Evolutionary conservation across 2,329 filamentous ascomycete genomes (phyloP), one percentile per base, ranked within the genome.

Genomic region (Botrytis sinoallii): DNA sequence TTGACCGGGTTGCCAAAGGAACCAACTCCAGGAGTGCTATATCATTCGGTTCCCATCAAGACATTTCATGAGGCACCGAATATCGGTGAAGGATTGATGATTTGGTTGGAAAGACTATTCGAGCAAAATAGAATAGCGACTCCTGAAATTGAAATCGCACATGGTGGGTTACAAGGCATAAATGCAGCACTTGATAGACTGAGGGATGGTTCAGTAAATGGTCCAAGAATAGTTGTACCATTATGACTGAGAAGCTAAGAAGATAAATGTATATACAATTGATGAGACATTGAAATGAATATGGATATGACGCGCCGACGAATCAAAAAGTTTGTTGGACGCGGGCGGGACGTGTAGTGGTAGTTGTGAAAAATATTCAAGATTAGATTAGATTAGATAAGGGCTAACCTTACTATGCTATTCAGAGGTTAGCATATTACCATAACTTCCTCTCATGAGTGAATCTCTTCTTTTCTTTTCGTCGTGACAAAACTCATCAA

Each of bases 91-190:
- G 85, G 85, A 0, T 80, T 93, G 71, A 89, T 89, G 20, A 80
- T 83, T 1, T 94, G 92, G 92, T 82, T 93, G 40, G 92, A 93
- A 80, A 83, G 85, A 38, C 81, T 94, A n/a, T 81, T 94, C 10
- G 83, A 86, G 14, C 83, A 85, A 0, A 84, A 85, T 0, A 79
- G 85, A 0, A 78, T 94, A 4, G 82, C 84, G 7, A 85, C 90
- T 7, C 91, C 92, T 0, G 89, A 92, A 44, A 87, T 93, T n/a
- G 85, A 92, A 29, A 87, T 88, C 38, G 86, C 89, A 0, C 87
- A 90, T 29, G 85, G 88, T 20, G 92, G 92, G 0, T 80, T 94
- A 3, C 87, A 85, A 4, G 89, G 86, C 0, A 87, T 94, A n/a
- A 94, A 94, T 79, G 85, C 84, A 12, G 91, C 89, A 0, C 81